Base-by-base conservation (phyloP, 257 asterid genomes). In the Ehretia macrophylla region DNA sequence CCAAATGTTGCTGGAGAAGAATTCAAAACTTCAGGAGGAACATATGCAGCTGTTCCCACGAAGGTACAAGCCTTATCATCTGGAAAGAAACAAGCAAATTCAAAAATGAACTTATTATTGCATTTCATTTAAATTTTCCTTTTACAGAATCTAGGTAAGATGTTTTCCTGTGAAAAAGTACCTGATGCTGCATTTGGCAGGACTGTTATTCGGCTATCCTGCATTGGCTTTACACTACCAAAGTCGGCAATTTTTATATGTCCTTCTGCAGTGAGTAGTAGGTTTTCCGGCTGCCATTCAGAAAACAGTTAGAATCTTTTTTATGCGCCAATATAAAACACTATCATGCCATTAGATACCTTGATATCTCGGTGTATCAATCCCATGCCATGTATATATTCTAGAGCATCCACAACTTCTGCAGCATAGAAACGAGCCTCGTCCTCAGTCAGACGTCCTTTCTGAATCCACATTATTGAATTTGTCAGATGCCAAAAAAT, bases 1-100 rank as follows among this genome's bases (percentile, higher is more conserved):
- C 91, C 95, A 58, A 93, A 81, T 66, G 99, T 93, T 48, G 97
- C 99, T 9, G 99, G 99, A 53, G 97, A 89, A 56, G 99, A 93
- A 77, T 93, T 93, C 71, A 93, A 65, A 59, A 93, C 96, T 80
- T 93, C 99, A 1, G 99, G 99, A 59, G 99, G 99, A 45, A 89
- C 97, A 76, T 93, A 93, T 56, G 99, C 99, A 1, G 99, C 99
- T 46, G 99, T 93, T 55, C 99, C 99, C 73, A 93, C 99, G 70
- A 93, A 93, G 63, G 99, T 93, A 67, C 97, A 93, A 10, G 99
- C 99, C 75, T 93, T 93, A 69, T 93, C 99, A 76, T 89, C 99
- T 93, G 83, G 66, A 37, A 37, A 17, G 58, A 63, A n/a, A n/a
- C 63, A 48, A 40, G 17, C n/a, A 18, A 49, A 51, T 18, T 5